Percentiles rank a stretch among this genome's conserved stretches.
These are phyloP conservation scores for Penicillium brevicompactum DNA, from an alignment of 2,329 filamentous ascomycete genomes.

Conservation along the genomic window DNA sequence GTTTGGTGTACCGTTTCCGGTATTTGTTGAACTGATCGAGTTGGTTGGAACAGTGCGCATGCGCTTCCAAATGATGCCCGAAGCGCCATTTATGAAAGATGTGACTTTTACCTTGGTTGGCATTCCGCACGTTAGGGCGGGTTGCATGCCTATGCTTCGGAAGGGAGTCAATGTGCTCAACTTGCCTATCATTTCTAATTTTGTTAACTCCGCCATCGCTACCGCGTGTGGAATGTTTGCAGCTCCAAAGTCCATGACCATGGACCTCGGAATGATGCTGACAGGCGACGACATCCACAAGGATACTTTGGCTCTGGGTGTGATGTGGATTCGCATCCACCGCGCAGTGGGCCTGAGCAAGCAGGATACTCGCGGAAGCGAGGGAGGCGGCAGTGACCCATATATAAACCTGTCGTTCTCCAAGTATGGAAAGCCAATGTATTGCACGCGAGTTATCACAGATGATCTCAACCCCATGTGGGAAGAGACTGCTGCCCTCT, in stretches of 20 bases:
- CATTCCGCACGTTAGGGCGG: constrained; percentile 82
- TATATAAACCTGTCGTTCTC: constrained; percentile 95
- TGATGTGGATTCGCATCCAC: constrained; percentile 92
- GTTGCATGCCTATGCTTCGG: constrained; percentile 90
- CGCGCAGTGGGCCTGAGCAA: constrained; percentile 86
- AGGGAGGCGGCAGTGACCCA: constrained; percentile 86
- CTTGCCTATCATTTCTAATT: constrained; percentile 88
- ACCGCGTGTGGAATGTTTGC: constrained; percentile 89
- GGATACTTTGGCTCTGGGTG: constrained; percentile 76
- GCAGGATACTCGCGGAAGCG: constrained; percentile 79
- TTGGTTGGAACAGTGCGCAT: constrained; percentile 87
- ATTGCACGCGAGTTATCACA: constrained; percentile 93
- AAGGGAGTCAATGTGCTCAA: constrained; percentile 89
- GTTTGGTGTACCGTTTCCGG: constrained; percentile 83
- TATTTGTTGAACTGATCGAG: constrained; percentile 86
- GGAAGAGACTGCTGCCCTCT: constrained; percentile 80
- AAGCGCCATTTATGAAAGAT: constrained; percentile 89
- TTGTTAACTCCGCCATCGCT: constrained; percentile 92
- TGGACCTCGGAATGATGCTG: constrained; percentile 87
- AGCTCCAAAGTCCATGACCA: constrained; percentile 88
- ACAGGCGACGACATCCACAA: constrained; percentile 91
- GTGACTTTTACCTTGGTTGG: constrained; percentile 95
- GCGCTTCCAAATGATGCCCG: constrained; percentile 80
- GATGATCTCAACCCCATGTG: constrained; percentile 93
- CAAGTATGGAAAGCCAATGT: constrained; percentile 97